These are phyloP conservation scores for Gossypium armourianum DNA, from an alignment of 441 rosid species.

Conservation along the genomic window DNA sequence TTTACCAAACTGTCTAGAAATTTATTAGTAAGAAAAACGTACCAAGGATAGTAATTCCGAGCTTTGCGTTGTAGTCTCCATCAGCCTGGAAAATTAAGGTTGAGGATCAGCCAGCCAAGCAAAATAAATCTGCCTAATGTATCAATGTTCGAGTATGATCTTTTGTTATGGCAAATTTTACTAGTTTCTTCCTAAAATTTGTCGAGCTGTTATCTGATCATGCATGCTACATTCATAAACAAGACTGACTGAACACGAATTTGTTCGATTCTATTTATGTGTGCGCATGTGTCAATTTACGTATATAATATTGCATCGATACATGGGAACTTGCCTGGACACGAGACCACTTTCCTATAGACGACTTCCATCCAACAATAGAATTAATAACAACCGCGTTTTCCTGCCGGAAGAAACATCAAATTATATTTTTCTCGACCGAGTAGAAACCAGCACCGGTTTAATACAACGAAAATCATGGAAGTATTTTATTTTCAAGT, in stretches of 20 bases:
- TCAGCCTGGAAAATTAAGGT: constrained; percentile 31
- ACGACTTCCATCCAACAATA: constrained; percentile 70
- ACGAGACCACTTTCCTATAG: constrained; percentile 64
- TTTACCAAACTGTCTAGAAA: background rate
- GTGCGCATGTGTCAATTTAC: no score
- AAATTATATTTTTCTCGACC: background rate
- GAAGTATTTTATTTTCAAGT: background rate
- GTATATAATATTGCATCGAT: no score
- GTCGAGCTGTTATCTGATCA: background rate
- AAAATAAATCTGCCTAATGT: background rate
- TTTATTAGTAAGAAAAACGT: background rate
- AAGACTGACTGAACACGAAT: background rate
- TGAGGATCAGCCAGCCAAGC: background rate
- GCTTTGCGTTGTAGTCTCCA: constrained; percentile 61
- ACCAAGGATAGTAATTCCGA: constrained; percentile 71
- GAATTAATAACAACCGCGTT: constrained; percentile 63
- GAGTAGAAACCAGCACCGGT: background rate
- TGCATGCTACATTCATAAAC: background rate
- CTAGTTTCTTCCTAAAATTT: background rate
- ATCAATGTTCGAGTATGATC: background rate
- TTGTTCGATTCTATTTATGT: no score
- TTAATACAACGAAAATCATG: background rate
- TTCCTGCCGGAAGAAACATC: constrained; percentile 31
- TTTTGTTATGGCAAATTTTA: background rate
- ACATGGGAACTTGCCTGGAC: constrained; percentile 44